These are phyloP conservation scores for Trichoderma gracile DNA, from an alignment of 2,329 filamentous ascomycete genomes.

Conservation along the genomic window DNA sequence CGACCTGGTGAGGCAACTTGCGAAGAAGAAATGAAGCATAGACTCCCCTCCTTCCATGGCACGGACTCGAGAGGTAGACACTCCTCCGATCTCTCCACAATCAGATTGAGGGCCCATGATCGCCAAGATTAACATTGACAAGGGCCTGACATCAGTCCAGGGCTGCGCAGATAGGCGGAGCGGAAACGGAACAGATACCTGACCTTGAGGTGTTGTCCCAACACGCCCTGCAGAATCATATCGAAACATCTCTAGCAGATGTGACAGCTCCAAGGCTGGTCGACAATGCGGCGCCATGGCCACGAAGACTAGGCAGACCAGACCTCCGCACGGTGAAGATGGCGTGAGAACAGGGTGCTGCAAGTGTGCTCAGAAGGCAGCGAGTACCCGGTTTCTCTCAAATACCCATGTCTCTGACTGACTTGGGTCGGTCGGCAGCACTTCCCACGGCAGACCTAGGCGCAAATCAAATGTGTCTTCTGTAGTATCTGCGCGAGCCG, in stretches of 20 bases:
- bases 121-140: neutral
- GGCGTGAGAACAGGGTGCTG: neutral
- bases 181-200: too few species aligned
- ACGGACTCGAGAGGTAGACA: neutral
- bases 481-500: neutral
- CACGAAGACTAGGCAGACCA: neutral
- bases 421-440: neutral
- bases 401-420: neutral
- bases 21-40: neutral
- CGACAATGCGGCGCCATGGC: neutral
- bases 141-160: too few species aligned
- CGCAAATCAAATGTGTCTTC: neutral
- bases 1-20: neutral
- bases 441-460: neutral
- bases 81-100: neutral
- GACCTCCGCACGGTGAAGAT: neutral
- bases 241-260: neutral
- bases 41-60: neutral
- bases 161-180: neutral
- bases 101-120: neutral
- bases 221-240: neutral
- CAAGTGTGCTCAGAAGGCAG: neutral
- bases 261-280: neutral
- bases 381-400: neutral
- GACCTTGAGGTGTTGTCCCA: neutral